Evolutionary conservation across 768 basidiomycete genomes (phyloP), one percentile per base, ranked within the genome.

Genomic region (Termitomyces titanicus): DNA sequence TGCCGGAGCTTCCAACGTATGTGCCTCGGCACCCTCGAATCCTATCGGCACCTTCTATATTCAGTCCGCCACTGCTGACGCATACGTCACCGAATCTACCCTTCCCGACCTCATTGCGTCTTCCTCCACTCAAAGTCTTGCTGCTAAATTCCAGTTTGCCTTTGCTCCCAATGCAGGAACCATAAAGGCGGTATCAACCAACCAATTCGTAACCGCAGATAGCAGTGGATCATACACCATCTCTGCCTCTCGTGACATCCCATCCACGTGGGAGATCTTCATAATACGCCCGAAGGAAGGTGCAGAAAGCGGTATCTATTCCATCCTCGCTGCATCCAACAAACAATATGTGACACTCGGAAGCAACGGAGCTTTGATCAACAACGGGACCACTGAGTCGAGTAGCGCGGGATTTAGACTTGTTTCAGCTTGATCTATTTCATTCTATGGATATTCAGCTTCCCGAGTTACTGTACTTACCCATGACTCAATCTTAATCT

Each of bases 181-280:
- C 2, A 69, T 72, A 47, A 59, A 60, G 37, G 62, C 63, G 35
- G 43, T 61, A 20, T 62, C 56, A 3, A 68, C 44, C 17, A 61
- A 51, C 18, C 61, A 67, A 40, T 72, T 60, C 35, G 69, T 72
- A 31, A 71, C 71, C 7, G 71, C 68, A 4, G 71, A 72, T 45
- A 61, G 31, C 42, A 62, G 64, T 20, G 71, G 64, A n/a, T 63
- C 56, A 3, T 62, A 48, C n/a, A 60, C 66, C 0, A 43, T 72
- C 24, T 56, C 63, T 22, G 68, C 71, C 3, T 66, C 67, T n/a
- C 66, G 71, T 8, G 53, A 56, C 27, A 58, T 55, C 9, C 60
- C 70, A 9, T 65, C 60, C 17, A 44, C 68, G 1, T 72, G 66
- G 67, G 71, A 71, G 57, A 52, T 55, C 10, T 72, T 71, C 62